phyloP scores from a whole-genome alignment of 2,329 filamentous ascomycete species.

The Trichoderma koningii region DNA sequence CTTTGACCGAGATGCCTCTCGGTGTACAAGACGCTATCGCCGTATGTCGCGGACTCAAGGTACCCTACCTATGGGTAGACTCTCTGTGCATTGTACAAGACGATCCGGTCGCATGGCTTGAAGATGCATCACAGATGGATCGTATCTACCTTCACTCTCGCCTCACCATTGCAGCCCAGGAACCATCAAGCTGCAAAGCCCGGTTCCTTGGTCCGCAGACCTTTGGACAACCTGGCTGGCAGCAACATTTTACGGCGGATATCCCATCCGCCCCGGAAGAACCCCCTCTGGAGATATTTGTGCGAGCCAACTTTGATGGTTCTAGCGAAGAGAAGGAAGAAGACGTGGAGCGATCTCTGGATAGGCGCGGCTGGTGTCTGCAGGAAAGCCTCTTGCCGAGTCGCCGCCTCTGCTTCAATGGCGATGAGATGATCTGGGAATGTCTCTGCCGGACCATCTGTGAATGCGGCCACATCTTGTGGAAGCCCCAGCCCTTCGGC shows the following conservation, averaged over 20 bases:
- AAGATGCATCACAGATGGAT: not conserved
- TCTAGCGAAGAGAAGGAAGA: not conserved
- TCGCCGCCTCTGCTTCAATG: constrained; percentile 1
- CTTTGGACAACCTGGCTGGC: not conserved
- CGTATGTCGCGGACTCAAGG: not conserved
- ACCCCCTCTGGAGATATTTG: not conserved
- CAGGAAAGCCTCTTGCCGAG: not conserved
- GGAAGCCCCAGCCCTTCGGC: not conserved
- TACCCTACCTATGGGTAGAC: not conserved
- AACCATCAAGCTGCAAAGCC: not conserved
- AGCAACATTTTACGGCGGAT: not conserved
- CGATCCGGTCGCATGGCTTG: not conserved
- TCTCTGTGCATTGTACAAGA: not conserved
- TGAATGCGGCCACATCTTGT: not conserved
- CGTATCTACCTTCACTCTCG: not conserved
- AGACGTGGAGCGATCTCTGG: not conserved
- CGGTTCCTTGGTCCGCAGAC: not conserved
- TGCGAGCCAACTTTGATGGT: not conserved
- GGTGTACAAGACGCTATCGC: not conserved
- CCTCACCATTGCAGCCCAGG: not conserved
- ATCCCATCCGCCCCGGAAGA: not conserved
- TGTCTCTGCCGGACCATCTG: constrained; percentile 1
- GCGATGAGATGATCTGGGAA: not conserved
- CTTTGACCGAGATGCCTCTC: not conserved
- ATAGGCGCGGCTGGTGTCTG: not conserved